These are phyloP conservation scores for Colletotrichum phormii DNA, from an alignment of 2,329 filamentous ascomycete species.

Conservation along the genomic window DNA sequence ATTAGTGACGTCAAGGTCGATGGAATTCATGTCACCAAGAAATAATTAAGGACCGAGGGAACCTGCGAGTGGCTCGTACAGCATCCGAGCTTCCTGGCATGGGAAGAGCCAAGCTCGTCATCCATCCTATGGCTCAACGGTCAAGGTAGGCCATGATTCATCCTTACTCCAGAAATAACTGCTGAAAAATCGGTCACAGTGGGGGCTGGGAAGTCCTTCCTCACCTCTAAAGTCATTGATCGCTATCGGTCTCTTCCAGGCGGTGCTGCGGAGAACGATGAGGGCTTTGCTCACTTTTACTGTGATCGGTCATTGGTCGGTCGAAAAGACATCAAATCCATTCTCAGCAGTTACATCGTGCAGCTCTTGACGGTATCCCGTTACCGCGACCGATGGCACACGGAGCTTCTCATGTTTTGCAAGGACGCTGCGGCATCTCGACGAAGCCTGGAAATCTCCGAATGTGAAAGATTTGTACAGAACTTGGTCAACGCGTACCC, in stretches of 20 bases:
- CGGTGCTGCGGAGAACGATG: fast-evolving
- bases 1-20: neutral
- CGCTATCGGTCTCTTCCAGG: neutral
- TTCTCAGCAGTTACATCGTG: neutral
- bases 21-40: neutral
- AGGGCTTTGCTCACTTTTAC: neutral
- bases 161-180: fast-evolving
- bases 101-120: neutral
- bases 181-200: fast-evolving
- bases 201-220: neutral
- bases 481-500: neutral
- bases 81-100: neutral
- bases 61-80: neutral
- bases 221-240: neutral
- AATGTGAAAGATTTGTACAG: neutral
- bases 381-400: neutral
- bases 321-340: fast-evolving
- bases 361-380: neutral
- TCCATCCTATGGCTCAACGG: neutral
- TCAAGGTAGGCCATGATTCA: neutral
- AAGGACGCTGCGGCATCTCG: fast-evolving
- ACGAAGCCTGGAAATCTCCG: neutral
- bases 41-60: neutral
- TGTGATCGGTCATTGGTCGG: fast-evolving
- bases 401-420: neutral